These are phyloP conservation scores for Fusarium siculi DNA, from an alignment of 2,329 filamentous ascomycete genomes.

Conservation along the genomic window DNA sequence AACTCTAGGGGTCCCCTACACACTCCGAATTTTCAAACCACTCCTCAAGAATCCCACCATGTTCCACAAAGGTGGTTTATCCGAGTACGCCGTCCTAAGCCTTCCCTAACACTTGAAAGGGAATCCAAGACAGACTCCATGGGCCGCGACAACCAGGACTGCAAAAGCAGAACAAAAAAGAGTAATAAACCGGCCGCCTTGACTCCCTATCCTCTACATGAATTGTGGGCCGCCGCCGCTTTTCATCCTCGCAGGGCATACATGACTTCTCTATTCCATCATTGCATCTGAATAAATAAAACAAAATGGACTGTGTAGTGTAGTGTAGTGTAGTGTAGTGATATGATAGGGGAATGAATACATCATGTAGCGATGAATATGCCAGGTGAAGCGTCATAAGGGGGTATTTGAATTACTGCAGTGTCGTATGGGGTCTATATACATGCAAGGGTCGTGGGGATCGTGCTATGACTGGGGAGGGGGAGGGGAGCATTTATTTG, in stretches of 20 bases:
- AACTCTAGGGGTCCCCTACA: constrained; percentile 44
- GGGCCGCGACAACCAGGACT: constrained; percentile 36
- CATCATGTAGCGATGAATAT: constrained; percentile 40
- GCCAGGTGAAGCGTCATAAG: constrained; percentile 48
- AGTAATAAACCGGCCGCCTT: constrained; percentile 48
- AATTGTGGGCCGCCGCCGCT: constrained; percentile 52
- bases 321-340: constrained; percentile 40
- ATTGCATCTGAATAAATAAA: constrained; percentile 44
- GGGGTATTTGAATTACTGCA: constrained; percentile 54
- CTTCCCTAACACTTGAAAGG: constrained; percentile 52
- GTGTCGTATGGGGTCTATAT: constrained; percentile 53
- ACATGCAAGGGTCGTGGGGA: constrained; percentile 53
- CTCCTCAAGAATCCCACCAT: constrained; percentile 30
- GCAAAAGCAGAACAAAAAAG: constrained; percentile 38
- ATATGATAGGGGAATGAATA: constrained; percentile 33
- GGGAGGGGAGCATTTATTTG: constrained; percentile 26
- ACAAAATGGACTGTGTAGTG: constrained; percentile 43
- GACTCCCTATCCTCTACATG: constrained; percentile 56
- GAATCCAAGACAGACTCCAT: constrained; percentile 44
- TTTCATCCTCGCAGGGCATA: constrained; percentile 51
- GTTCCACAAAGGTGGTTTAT: constrained; percentile 35
- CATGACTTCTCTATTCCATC: constrained; percentile 57
- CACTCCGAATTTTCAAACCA: constrained; percentile 42
- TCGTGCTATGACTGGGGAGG: constrained; percentile 49
- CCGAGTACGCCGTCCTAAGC: constrained; percentile 38